Percentiles rank a stretch among this genome's conserved stretches.
Conservation (phyloP, 768 basidiomycete species). For the Naganishia kalamii region DNA sequence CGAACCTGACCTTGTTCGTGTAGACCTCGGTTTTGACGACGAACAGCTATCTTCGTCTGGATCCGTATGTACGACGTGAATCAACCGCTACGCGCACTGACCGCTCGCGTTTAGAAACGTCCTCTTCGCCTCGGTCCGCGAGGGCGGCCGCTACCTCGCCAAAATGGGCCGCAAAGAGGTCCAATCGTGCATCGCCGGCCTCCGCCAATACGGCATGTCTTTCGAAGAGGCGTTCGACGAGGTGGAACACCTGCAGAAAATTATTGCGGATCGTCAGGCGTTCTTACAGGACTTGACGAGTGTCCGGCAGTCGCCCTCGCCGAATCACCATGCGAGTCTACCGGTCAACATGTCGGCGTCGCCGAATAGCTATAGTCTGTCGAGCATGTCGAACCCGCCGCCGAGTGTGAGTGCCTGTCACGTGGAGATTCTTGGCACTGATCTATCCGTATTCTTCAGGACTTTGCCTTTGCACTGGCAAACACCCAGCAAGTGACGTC, state of each 20-base stretch:
- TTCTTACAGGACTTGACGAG: not conserved
- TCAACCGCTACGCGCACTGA: too few species aligned
- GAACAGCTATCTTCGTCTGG: conserved; percentile 67
- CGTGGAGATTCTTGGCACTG: too few species aligned
- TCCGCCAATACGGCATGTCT: conserved; percentile 68
- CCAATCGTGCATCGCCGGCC: conserved; percentile 70
- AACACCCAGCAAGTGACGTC: conserved; percentile 3
- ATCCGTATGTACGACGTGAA: conserved; percentile 38
- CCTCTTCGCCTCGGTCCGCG: conserved; percentile 78
- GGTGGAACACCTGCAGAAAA: conserved; percentile 58
- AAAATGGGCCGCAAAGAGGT: conserved; percentile 77
- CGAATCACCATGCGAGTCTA: not conserved
- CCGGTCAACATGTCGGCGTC: not conserved
- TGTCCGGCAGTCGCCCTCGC: not conserved
- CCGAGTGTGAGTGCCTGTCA: conserved; percentile 5
- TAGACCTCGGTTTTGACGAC: conserved; percentile 59
- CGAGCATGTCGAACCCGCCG: conserved; percentile 3
- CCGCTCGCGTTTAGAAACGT: conserved; percentile 64
- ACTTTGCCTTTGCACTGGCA: conserved; percentile 9
- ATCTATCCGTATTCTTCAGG: not conserved
- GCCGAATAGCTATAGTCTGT: conserved; percentile 9
- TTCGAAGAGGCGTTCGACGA: conserved; percentile 72
- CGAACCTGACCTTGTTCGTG: not conserved
- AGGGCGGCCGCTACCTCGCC: conserved; percentile 75
- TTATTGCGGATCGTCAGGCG: not conserved